A percentile compares a stretch with the other conserved stretches of the same genome.
Evolutionary conservation across 352 stramenopile genomes (phyloP).

Genomic region (Phytopythium sindhum): DNA sequence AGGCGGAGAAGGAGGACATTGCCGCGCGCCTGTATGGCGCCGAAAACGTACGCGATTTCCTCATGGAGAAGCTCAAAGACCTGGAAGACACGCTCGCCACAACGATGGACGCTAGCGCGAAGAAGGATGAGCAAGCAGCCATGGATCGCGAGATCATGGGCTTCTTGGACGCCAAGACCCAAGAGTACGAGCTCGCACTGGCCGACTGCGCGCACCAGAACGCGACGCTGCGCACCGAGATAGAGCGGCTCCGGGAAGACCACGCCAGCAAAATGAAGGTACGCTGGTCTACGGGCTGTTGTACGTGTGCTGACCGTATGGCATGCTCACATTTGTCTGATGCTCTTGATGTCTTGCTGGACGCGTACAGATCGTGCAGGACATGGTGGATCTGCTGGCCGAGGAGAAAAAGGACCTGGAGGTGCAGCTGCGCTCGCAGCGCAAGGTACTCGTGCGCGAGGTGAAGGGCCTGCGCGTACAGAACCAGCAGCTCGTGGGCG

Average conservation of each 20-base stretch:
- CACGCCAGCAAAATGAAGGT: constrained; percentile 58
- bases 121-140: constrained; percentile 64
- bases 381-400: constrained; percentile 72
- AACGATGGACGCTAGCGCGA: constrained; percentile 44
- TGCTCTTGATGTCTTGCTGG: not conserved
- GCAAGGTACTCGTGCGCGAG: constrained; percentile 79
- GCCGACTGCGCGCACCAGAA: constrained; percentile 56
- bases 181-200: constrained; percentile 67
- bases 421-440: constrained; percentile 62
- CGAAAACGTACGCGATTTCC: constrained; percentile 77
- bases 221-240: constrained; percentile 38
- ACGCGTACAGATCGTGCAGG: constrained; percentile 61
- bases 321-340: too few species aligned
- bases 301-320: too few species aligned
- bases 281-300: constrained; percentile 1
- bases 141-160: constrained; percentile 84
- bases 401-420: constrained; percentile 80
- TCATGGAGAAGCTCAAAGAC: constrained; percentile 84
- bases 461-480: constrained; percentile 69
- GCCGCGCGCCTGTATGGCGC: constrained; percentile 62
- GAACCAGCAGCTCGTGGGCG: constrained; percentile 56
- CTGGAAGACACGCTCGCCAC: constrained; percentile 58
- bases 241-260: constrained; percentile 49
- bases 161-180: constrained; percentile 73
- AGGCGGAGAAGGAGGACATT: constrained; percentile 80